Evolutionary conservation across 345 rosid genomes (phyloP).

Genomic region (Brassica juncea): DNA sequence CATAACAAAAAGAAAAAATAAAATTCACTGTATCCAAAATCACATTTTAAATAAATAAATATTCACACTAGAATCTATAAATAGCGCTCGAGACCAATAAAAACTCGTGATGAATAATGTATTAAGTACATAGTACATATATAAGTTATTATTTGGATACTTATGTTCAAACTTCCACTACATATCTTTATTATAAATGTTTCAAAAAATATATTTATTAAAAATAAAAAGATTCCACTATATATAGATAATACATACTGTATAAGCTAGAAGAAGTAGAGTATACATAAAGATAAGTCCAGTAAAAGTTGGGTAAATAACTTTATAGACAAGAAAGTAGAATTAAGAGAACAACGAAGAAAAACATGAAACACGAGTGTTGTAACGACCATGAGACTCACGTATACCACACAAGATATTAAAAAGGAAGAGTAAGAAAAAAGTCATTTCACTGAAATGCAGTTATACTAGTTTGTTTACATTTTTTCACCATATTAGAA

Average conservation of each 20-base stretch:
- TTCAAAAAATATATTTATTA: not conserved
- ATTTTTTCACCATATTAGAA: slow-evolving; percentile 10
- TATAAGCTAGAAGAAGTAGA: slow-evolving; percentile 2
- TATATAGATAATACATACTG: not conserved
- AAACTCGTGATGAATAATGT: not conserved
- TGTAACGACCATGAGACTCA: slow-evolving; percentile 33
- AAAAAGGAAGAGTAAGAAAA: not conserved
- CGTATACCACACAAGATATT: slow-evolving; percentile 23
- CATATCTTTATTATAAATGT: not conserved
- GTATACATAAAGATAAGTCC: not conserved
- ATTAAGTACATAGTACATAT: not conserved
- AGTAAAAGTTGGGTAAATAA: slow-evolving; percentile 5
- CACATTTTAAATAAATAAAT: not conserved
- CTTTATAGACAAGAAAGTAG: not conserved
- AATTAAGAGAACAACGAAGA: not conserved
- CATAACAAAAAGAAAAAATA: too few relatives aligned
- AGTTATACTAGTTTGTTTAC: not conserved
- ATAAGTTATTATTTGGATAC: not conserved
- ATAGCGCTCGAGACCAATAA: not conserved
- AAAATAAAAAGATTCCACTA: not conserved
- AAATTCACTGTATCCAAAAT: too few relatives aligned
- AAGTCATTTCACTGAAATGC: not conserved
- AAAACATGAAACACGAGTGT: slow-evolving; percentile 31
- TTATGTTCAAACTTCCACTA: not conserved
- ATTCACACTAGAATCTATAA: not conserved